These are phyloP conservation scores for Brassica incana DNA, from an alignment of 345 rosid species.

Conservation along the genomic window DNA sequence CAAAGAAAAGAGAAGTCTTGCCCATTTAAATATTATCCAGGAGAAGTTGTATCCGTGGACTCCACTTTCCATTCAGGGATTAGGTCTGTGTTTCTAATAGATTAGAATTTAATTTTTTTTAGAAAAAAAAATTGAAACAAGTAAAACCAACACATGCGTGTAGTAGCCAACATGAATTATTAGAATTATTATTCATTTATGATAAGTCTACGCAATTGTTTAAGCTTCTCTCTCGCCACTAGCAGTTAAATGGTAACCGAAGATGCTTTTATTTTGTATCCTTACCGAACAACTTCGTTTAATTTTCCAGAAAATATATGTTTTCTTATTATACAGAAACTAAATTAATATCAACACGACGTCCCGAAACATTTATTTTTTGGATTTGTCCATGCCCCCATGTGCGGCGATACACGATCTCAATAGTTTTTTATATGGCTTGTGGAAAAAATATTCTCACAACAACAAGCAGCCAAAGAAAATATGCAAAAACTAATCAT, in stretches of 20 bases:
- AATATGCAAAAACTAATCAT: conserved; percentile 20
- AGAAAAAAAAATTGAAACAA: too few relatives aligned
- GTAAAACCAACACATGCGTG: conserved; percentile 26
- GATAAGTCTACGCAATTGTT: conserved; percentile 8
- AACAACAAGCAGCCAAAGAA: conserved; percentile 34
- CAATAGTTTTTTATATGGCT: not conserved
- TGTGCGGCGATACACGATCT: conserved; percentile 39
- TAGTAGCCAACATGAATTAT: not conserved
- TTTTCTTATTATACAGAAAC: not conserved
- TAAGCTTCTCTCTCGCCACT: conserved; percentile 14
- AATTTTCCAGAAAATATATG: not conserved
- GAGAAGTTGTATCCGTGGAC: too few relatives aligned
- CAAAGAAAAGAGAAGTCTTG: too few relatives aligned
- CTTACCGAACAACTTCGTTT: conserved; percentile 8
- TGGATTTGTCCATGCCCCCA: conserved; percentile 37
- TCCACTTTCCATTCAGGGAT: too few relatives aligned
- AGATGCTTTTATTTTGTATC: conserved; percentile 29
- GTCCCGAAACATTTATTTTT: conserved; percentile 28
- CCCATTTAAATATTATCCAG: too few relatives aligned
- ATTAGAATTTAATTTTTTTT: too few relatives aligned
- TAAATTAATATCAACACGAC: conserved; percentile 11
- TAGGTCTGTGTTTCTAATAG: too few relatives aligned
- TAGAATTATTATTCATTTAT: not conserved
- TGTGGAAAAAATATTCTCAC: conserved; percentile 15
- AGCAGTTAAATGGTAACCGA: conserved; percentile 37